Percentiles rank a stretch among this genome's conserved stretches.
These are phyloP conservation scores for Diaporthe sp. DNA, from an alignment of 2,329 filamentous ascomycete species.

Conservation along the genomic window DNA sequence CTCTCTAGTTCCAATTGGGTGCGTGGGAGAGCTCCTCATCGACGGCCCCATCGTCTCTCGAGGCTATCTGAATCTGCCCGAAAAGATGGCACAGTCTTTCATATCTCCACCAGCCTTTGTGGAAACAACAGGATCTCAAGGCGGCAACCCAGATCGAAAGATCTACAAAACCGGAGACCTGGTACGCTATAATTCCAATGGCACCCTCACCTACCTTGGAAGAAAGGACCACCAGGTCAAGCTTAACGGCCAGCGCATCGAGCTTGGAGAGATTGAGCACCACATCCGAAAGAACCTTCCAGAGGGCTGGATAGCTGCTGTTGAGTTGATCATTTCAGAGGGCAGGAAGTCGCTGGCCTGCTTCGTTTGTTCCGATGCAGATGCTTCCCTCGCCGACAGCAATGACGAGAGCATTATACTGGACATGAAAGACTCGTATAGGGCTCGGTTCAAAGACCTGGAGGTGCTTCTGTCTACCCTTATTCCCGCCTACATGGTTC, in stretches of 20 bases:
- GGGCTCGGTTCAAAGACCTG: neutral
- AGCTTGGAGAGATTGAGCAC: slow-evolving; percentile 50
- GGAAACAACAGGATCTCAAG: neutral
- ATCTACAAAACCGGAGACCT: slow-evolving; percentile 58
- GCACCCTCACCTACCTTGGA: slow-evolving; percentile 57
- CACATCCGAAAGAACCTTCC: slow-evolving; percentile 42
- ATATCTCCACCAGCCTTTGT: neutral
- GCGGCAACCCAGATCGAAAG: neutral
- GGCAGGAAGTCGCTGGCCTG: slow-evolving; percentile 39
- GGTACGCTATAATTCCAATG: slow-evolving; percentile 53
- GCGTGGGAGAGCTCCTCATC: slow-evolving; percentile 44
- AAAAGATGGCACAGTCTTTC: slow-evolving; percentile 49
- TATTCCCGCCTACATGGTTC: slow-evolving; percentile 33
- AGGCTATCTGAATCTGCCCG: slow-evolving; percentile 62
- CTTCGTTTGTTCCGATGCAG: slow-evolving; percentile 44
- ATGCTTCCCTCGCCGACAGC: neutral
- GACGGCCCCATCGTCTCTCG: slow-evolving; percentile 51
- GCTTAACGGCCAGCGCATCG: slow-evolving; percentile 67
- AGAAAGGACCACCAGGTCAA: slow-evolving; percentile 70
- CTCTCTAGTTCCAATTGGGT: slow-evolving; percentile 39
- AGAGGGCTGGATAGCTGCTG: slow-evolving; percentile 45
- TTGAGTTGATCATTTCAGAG: slow-evolving; percentile 44
- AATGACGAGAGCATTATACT: slow-evolving; percentile 4
- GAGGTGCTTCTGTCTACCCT: slow-evolving; percentile 1
- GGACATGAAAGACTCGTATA: neutral